These are phyloP conservation scores for Dittrichia graveolens DNA, from an alignment of 129 eudicot species.

Conservation along the genomic window DNA sequence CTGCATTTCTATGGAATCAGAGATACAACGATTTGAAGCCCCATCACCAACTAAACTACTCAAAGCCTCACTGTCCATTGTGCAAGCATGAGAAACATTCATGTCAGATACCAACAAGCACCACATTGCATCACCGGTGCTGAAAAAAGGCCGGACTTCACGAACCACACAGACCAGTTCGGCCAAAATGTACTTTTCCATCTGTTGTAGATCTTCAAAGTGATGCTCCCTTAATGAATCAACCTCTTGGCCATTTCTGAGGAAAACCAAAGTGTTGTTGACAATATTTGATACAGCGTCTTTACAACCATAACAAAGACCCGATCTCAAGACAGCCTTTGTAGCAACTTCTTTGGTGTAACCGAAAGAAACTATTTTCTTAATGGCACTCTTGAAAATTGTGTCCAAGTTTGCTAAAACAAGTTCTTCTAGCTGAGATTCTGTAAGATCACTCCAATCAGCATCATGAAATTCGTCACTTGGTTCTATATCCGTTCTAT, in stretches of 20 bases:
- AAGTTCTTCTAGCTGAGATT: constrained; percentile 86
- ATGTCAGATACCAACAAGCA: constrained; percentile 88
- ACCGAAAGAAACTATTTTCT: constrained; percentile 76
- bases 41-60: constrained; percentile 51
- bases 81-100: constrained; percentile 94
- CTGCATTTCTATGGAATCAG: constrained; percentile 45
- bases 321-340: constrained; percentile 83
- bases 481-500: constrained; percentile 42
- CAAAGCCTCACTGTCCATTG: constrained; percentile 70
- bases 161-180: constrained; percentile 87
- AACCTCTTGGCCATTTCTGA: constrained; percentile 68
- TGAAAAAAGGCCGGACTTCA: constrained; percentile 84
- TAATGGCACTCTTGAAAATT: constrained; percentile 79
- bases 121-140: constrained; percentile 99
- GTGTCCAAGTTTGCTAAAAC: constrained; percentile 78
- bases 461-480: constrained; percentile 67
- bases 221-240: constrained; percentile 61
- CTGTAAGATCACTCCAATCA: constrained; percentile 93
- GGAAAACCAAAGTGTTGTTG: constrained; percentile 74
- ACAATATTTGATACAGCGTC: constrained; percentile 83
- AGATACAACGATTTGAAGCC: constrained; percentile 43
- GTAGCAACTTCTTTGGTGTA: constrained; percentile 75
- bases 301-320: constrained; percentile 87
- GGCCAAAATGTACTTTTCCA: constrained; percentile 85
- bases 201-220: constrained; percentile 82